phyloP scores from a whole-genome alignment of 2,329 filamentous ascomycete genomes.

The Apiospora arundinis region DNA sequence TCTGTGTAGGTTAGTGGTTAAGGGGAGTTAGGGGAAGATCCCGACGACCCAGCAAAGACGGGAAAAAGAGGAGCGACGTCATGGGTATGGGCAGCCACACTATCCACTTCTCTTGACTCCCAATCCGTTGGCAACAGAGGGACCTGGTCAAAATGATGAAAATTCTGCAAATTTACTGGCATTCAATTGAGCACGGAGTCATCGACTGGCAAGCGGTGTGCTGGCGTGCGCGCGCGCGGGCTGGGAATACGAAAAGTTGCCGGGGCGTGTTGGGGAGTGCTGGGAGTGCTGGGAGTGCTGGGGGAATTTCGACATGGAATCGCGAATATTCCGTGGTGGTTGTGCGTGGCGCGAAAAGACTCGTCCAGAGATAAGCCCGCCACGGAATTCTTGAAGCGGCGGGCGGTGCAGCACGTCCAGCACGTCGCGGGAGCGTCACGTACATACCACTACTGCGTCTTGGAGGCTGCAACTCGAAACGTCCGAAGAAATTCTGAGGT shows the following conservation, averaged over 20 bases:
- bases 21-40: not conserved
- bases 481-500: not conserved
- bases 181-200: slow-evolving; percentile 4
- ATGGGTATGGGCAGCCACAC: not conserved
- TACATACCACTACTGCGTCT: not conserved
- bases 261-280: too few species aligned
- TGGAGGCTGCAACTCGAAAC: slow-evolving; percentile 15
- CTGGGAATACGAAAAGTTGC: not conserved
- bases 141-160: not conserved
- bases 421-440: not conserved
- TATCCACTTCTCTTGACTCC: slow-evolving; percentile 10
- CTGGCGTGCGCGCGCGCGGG: not conserved
- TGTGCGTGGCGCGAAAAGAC: slow-evolving; percentile 18
- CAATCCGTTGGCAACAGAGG: not conserved
- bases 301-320: slow-evolving; percentile 8
- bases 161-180: slow-evolving; percentile 4
- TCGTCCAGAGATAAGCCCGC: not conserved
- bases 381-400: slow-evolving; percentile 1
- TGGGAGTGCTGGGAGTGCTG: too few species aligned
- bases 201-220: not conserved
- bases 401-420: slow-evolving; percentile 8
- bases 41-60: slow-evolving; percentile 9
- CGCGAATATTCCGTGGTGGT: slow-evolving; percentile 15
- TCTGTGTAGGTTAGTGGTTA: not conserved
- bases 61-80: slow-evolving; percentile 16